Conservation (phyloP, 2,329 filamentous ascomycete species). For the Septoria petroselini region DNA sequence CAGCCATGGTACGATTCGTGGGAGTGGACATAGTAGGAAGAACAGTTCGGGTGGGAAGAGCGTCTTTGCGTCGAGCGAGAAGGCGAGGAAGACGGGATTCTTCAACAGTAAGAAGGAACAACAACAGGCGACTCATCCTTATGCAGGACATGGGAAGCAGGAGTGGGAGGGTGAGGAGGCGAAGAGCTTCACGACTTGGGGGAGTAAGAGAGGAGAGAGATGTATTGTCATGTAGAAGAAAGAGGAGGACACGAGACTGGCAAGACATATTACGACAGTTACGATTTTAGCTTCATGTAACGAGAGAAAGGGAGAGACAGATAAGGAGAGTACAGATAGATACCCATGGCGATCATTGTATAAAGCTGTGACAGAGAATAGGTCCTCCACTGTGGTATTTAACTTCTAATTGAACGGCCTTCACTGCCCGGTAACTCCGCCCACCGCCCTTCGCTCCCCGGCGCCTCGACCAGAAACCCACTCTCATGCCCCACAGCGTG, state of each 20-base stretch:
- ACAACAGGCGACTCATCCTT: conserved; percentile 14
- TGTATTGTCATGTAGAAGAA: conserved; percentile 9
- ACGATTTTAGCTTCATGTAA: conserved; percentile 4
- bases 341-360: too few relatives aligned
- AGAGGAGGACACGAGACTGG: not conserved
- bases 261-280: conserved; percentile 4
- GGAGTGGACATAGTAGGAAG: conserved; percentile 14
- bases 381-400: too few relatives aligned
- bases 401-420: too few relatives aligned
- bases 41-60: conserved; percentile 23
- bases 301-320: too few relatives aligned
- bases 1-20: conserved; percentile 17
- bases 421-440: conserved; percentile 10
- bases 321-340: too few relatives aligned
- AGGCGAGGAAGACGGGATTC: conserved; percentile 32
- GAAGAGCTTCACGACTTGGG: conserved; percentile 5
- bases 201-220: not conserved
- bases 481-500: conserved; percentile 10
- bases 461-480: conserved; percentile 11
- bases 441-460: conserved; percentile 13
- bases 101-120: conserved; percentile 31
- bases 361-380: too few relatives aligned
- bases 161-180: conserved; percentile 1
- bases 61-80: conserved; percentile 28
- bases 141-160: conserved; percentile 6